Evolutionary conservation across 2,329 filamentous ascomycete species (phyloP).

Genomic region (Exophiala sideris): DNA sequence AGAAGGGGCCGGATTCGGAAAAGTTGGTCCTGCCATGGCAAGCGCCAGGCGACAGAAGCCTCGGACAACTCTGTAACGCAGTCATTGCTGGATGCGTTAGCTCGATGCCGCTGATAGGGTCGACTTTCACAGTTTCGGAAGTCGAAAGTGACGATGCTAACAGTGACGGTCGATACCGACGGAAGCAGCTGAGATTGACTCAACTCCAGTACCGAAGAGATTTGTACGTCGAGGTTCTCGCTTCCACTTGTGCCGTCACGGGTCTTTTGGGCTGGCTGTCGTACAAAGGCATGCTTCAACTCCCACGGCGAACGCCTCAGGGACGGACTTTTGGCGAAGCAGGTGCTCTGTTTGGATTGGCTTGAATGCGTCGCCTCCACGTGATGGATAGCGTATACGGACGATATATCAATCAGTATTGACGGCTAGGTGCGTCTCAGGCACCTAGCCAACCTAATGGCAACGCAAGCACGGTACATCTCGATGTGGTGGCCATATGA

Average conservation of each 20-base stretch:
- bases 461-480: neutral
- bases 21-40: conserved; percentile 24
- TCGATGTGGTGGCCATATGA: neutral
- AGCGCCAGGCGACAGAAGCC: conserved; percentile 5
- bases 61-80: conserved; percentile 10
- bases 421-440: neutral
- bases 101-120: conserved; percentile 15
- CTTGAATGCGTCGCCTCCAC: neutral
- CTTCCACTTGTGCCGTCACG: conserved; percentile 12
- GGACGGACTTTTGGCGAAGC: conserved; percentile 27
- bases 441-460: too few species aligned
- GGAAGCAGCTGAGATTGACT: conserved; percentile 16
- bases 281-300: conserved; percentile 33
- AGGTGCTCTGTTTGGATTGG: conserved; percentile 25
- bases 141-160: conserved; percentile 2
- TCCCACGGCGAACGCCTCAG: conserved; percentile 14
- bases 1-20: neutral
- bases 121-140: conserved; percentile 11
- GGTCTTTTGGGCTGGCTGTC: conserved; percentile 24
- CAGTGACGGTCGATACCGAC: conserved; percentile 2
- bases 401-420: too few species aligned
- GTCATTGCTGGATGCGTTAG: conserved; percentile 15
- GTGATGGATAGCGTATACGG: too few species aligned
- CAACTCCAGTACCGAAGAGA: conserved; percentile 14
- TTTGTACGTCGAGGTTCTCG: conserved; percentile 17